phyloP scores from a whole-genome alignment of 768 basidiomycete genomes.

The Amanita subjunquillea region DNA sequence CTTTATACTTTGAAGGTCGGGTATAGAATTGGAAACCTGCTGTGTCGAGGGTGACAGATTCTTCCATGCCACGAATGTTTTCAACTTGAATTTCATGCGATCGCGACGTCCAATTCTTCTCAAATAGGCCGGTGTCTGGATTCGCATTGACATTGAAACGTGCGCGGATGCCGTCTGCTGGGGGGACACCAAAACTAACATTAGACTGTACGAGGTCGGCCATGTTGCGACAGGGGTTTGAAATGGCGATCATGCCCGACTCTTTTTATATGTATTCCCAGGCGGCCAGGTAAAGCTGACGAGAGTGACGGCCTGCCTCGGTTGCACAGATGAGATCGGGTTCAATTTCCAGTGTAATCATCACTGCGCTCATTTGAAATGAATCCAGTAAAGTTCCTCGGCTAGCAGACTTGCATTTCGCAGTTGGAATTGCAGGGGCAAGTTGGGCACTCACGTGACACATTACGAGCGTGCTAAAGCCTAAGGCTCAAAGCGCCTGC shows the following conservation, averaged over 20 bases:
- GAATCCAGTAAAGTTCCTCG: too few relatives aligned
- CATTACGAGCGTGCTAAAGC: too few relatives aligned
- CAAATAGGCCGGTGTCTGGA: conserved; percentile 12
- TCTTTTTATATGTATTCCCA: not conserved
- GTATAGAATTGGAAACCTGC: conserved; percentile 34
- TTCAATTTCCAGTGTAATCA: too few relatives aligned
- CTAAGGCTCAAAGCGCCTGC: too few relatives aligned
- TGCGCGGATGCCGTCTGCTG: conserved; percentile 16
- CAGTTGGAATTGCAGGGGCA: too few relatives aligned
- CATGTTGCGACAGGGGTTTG: not conserved
- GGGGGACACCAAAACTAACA: conserved; percentile 8
- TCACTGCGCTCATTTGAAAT: too few relatives aligned
- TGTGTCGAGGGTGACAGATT: conserved; percentile 30
- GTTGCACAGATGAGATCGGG: too few relatives aligned
- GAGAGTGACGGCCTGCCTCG: too few relatives aligned
- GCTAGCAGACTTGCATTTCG: too few relatives aligned
- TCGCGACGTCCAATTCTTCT: conserved; percentile 11
- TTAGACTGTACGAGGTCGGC: not conserved
- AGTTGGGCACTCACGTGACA: too few relatives aligned
- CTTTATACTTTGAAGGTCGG: conserved; percentile 25
- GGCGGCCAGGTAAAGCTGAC: too few relatives aligned
- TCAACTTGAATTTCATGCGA: conserved; percentile 29
- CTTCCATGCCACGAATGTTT: conserved; percentile 43
- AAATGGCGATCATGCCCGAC: not conserved
- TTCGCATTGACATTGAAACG: conserved; percentile 16